Base-by-base conservation (phyloP, 2,329 filamentous ascomycete species). In the Myriosclerotinia scirpicola region DNA sequence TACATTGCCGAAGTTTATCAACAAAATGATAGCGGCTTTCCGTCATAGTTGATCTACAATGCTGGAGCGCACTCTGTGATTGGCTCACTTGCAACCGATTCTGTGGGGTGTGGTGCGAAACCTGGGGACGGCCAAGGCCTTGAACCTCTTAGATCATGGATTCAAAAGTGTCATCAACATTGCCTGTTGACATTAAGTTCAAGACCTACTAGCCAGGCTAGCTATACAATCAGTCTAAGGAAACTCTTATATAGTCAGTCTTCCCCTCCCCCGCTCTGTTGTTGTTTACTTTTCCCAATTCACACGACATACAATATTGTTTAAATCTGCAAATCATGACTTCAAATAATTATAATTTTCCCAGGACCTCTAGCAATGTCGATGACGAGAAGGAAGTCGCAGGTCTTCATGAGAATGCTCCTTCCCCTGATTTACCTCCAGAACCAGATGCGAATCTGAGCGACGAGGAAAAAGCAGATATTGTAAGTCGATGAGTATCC, bases 391-490 rank as follows among this genome's bases (percentile, higher is more conserved):
- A 69, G 56, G 46, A 7, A 22, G 34, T 44, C 12, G 11, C 46
- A 7, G 56, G 36, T 34, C 44, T 55, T 22, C 26, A 44, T n/a
- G 65, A 64, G n/a, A 17, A 59, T 20, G 26, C 14, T 12, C 26
- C 54, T 17, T 48, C 62, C 48, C 34, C 60, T 2, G 64, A 65
- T 48, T 12, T 71, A 9, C 70, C 72, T 61, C 70, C 70, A 34
- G 85, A 89, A 72, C 86, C 86, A 0, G 90, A 92, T 77, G 87
- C 84, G 58, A 85, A 86, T 9, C 77, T 90, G 71, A 87, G 82
- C 50, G 83, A 84, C 1, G 87, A 86, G 69, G 89, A 92, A 75
- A 83, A 80, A 70, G 83, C 83, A 36, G 82, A 78, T 59, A 84
- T 86, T 73, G 89, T 91, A 78, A 70, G 84, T 63, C 40, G 5